phyloP scores from a whole-genome alignment of 2,329 filamentous ascomycete species.

The Ophiostoma quercus region DNA sequence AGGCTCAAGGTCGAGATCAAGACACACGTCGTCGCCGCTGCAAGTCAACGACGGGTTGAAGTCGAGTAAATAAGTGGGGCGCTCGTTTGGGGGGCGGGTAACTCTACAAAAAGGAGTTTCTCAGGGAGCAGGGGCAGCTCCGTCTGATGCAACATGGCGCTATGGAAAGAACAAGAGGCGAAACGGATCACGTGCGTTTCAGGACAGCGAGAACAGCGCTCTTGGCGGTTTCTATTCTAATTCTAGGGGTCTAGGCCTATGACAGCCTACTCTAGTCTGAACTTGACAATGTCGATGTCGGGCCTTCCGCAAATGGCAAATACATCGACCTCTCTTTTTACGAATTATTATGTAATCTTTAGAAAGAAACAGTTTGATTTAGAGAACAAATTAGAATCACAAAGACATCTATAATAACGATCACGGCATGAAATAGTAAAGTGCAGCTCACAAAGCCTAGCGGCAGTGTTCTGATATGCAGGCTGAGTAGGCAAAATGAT shows the following conservation, averaged over 20 bases:
- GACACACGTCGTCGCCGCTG: neutral
- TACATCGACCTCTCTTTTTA: no score
- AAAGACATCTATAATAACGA: neutral
- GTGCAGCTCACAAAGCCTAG: neutral
- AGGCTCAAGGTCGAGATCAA: neutral
- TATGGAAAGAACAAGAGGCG: neutral
- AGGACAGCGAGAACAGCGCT: neutral
- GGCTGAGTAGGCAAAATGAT: neutral
- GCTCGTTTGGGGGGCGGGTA: conserved; percentile 3
- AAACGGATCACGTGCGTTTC: conserved; percentile 18
- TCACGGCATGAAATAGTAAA: neutral
- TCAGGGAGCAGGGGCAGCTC: neutral
- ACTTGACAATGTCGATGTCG: neutral
- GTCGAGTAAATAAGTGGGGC: conserved; percentile 5
- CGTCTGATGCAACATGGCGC: neutral
- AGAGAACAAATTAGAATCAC: neutral
- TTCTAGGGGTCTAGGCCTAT: neutral
- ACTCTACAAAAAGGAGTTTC: conserved; percentile 2
- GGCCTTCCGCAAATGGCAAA: conserved; percentile 3
- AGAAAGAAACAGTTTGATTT: neutral
- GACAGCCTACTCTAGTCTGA: neutral
- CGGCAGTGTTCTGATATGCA: neutral
- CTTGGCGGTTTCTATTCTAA: neutral
- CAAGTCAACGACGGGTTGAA: neutral
- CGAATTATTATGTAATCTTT: neutral